Conservation (phyloP, 2,329 filamentous ascomycete genomes). For the Colletotrichum abscissum region DNA sequence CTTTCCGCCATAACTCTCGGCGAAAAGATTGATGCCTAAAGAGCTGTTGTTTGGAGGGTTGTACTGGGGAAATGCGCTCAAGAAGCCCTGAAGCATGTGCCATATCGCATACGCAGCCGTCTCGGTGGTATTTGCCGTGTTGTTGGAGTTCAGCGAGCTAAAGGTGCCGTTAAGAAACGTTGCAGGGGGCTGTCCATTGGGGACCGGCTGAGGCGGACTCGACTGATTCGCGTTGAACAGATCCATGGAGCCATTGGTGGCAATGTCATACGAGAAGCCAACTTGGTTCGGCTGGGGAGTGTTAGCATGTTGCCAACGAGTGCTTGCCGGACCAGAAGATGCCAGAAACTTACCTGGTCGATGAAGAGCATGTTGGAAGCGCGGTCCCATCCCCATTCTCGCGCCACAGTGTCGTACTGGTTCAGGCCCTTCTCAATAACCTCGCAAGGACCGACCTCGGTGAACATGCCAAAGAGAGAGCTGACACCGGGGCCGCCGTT, state of each 20-base stretch:
- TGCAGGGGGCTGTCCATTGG: slow-evolving; percentile 40
- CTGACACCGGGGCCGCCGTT: slow-evolving; percentile 75
- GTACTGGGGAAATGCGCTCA: slow-evolving; percentile 69
- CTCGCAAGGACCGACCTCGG: slow-evolving; percentile 67
- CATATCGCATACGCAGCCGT: slow-evolving; percentile 70
- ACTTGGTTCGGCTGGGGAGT: slow-evolving; percentile 73
- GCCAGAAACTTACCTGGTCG: slow-evolving; percentile 56
- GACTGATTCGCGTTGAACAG: slow-evolving; percentile 54
- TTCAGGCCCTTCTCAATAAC: slow-evolving; percentile 59
- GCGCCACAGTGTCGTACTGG: slow-evolving; percentile 63
- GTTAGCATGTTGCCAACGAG: slow-evolving; percentile 42
- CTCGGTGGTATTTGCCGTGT: slow-evolving; percentile 66
- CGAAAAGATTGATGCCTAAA: slow-evolving; percentile 72
- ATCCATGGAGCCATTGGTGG: slow-evolving; percentile 69
- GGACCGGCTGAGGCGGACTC: slow-evolving; percentile 43
- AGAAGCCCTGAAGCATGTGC: slow-evolving; percentile 73
- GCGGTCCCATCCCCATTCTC: slow-evolving; percentile 75
- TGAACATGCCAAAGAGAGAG: slow-evolving; percentile 73
- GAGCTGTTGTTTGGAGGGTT: slow-evolving; percentile 60
- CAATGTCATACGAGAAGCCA: slow-evolving; percentile 74
- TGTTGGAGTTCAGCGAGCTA: slow-evolving; percentile 59
- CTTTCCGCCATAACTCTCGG: slow-evolving; percentile 77
- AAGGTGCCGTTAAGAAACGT: slow-evolving; percentile 73
- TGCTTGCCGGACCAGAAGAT: slow-evolving; percentile 36
- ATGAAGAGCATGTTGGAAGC: slow-evolving; percentile 67